These are phyloP conservation scores for Chenopodium berlandieri DNA, from an alignment of 148 eudicot genomes.

Conservation along the genomic window DNA sequence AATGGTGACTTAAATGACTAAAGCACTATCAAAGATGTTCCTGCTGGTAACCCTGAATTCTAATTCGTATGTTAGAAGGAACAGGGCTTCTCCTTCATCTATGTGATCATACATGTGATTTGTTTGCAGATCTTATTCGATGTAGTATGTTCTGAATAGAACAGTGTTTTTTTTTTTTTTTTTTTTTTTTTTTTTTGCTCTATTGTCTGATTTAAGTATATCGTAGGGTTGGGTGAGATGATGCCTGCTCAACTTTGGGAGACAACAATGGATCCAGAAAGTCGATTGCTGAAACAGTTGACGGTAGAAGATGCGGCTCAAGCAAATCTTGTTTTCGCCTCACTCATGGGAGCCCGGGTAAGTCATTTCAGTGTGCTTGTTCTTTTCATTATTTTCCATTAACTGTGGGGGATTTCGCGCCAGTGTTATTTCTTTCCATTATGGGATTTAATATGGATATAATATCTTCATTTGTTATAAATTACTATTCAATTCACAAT, in stretches of 20 bases:
- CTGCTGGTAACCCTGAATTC: background rate
- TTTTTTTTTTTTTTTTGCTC: conserved; percentile 9
- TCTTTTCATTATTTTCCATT: background rate
- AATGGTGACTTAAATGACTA: background rate
- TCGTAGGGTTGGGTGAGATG: conserved; percentile 94
- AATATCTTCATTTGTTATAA: background rate
- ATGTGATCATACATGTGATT: background rate
- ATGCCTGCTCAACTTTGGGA: conserved; percentile 97
- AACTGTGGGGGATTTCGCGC: no score
- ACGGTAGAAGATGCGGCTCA: conserved; percentile 90
- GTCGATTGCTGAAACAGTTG: conserved; percentile 73
- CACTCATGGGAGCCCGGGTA: conserved; percentile 96
- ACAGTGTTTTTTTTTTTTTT: background rate
- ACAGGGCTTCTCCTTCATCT: background rate
- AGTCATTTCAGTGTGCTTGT: conserved; percentile 11
- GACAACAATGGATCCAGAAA: conserved; percentile 84
- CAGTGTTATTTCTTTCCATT: no score
- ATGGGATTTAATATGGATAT: no score
- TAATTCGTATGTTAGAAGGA: background rate
- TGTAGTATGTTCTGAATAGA: background rate
- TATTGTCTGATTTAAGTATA: background rate
- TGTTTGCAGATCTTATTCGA: background rate
- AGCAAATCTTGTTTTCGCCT: conserved; percentile 82
- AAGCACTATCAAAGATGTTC: background rate
- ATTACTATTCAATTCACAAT: background rate